Evolutionary conservation across 2,329 filamentous ascomycete species (phyloP), one percentile per base, ranked within the genome.

Genomic region (Lecanicillium sp.): DNA sequence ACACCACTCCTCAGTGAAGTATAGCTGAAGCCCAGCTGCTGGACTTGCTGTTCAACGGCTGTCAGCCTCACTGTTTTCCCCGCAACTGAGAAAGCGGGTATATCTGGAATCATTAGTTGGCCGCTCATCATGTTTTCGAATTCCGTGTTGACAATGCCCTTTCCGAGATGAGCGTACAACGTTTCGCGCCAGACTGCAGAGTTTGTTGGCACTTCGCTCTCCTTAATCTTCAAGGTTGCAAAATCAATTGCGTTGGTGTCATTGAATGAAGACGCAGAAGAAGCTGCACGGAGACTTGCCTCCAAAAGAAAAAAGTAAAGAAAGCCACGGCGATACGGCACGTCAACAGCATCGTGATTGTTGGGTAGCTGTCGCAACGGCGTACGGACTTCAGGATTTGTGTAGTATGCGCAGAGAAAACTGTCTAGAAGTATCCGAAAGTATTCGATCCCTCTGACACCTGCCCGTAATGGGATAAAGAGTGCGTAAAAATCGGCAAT

Each of bases 241-340:
- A 10, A 7, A n/a, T n/a, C 33, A n/a, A 19, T 36, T 36, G 33
- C 9, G 33, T 36, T 36, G 33, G 7, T 7, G 12, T n/a, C 33
- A 7, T 19, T 36, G 27, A 29, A 14, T 7, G n/a, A n/a, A n/a
- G 8, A 8, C 33, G 26, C 19, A 15, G 5, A 8, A 23, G 11
- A 20, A 23, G 30, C 41, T 10, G 10, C 11, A 11, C 41, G 41
- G 5, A 44, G 19, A 10, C 21, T 9, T 10, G 41, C 41, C 19
- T 24, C 41, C 12, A 33, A n/a, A 27, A 44, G 14, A n/a, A 44
- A n/a, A n/a, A 44, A 33, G 19, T 44, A 44, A 17, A 44, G 14
- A n/a, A 44, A 32, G 15, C 41, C 41, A 11, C 41, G 29, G n/a
- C 11, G 8, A 6, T 44, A 44, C 19, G 41, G n/a, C 24, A 44